These are phyloP conservation scores for Saccharomyces uvarum DNA, from an alignment of 1,139 yeast genomes.

Conservation along the genomic window DNA sequence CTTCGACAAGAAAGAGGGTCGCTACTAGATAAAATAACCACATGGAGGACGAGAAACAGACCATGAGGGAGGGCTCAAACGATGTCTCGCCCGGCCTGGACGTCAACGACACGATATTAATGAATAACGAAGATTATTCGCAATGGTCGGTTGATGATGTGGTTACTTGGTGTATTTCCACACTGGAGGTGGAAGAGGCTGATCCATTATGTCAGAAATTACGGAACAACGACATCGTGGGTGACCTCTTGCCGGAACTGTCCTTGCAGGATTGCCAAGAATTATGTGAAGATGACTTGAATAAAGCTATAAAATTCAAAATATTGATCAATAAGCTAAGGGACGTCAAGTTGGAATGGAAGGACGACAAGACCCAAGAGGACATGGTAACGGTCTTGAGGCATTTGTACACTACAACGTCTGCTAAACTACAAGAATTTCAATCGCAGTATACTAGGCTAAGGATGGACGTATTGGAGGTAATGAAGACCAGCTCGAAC, in stretches of 20 bases:
- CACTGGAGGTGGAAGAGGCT: constrained; percentile 11
- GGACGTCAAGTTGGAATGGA: constrained; percentile 7
- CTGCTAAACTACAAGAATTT: constrained; percentile 25
- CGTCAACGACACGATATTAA: not conserved
- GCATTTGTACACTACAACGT: constrained; percentile 22
- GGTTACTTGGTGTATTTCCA: constrained; percentile 16
- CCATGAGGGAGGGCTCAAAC: not conserved
- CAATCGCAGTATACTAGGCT: constrained; percentile 27
- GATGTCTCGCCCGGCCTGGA: not conserved
- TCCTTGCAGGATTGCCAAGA: constrained; percentile 55
- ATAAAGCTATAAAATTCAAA: constrained; percentile 43
- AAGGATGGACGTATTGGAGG: constrained; percentile 26
- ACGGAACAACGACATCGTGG: constrained; percentile 52
- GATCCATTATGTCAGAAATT: constrained; percentile 29
- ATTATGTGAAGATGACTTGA: constrained; percentile 42
- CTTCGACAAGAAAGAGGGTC: not conserved
- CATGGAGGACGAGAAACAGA: not conserved
- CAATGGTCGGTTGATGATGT: constrained; percentile 24
- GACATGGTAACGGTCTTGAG: constrained; percentile 20
- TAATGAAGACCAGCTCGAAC: constrained; percentile 17
- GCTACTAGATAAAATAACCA: not conserved
- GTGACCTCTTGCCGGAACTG: constrained; percentile 51
- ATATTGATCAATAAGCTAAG: constrained; percentile 34
- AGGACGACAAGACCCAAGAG: constrained; percentile 14
- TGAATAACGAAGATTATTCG: not conserved